A percentile compares a stretch with the other conserved stretches of the same genome.
Evolutionary conservation across 305 asterid genomes (phyloP).

Genomic region (Fraxinus angustifolia): DNA sequence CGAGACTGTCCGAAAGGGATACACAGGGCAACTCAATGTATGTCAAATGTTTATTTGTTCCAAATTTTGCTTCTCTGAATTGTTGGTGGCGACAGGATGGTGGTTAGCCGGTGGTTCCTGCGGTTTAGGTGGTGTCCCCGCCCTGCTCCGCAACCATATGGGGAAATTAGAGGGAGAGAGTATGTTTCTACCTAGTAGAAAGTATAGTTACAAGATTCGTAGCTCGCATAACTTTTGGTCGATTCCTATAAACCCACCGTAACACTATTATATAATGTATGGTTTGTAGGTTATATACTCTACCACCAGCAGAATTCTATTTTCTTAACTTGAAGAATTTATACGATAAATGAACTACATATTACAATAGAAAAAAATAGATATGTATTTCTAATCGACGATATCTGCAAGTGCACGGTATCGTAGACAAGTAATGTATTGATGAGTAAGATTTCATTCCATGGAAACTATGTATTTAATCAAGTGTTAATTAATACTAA

Average conservation of each 20-base stretch:
- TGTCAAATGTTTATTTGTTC: conserved; percentile 5
- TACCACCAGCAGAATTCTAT: neutral
- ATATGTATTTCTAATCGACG: no score
- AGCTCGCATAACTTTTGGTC: neutral
- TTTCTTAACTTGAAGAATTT: neutral
- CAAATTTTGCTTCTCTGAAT: neutral
- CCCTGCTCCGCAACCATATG: neutral
- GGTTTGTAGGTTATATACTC: neutral
- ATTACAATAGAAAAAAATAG: neutral
- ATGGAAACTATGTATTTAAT: neutral
- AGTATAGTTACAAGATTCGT: no score
- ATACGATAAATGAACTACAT: neutral
- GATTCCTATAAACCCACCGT: neutral
- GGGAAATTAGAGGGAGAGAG: neutral
- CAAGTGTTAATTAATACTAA: neutral
- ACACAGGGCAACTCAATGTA: conserved; percentile 67
- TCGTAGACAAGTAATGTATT: neutral
- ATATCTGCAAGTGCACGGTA: neutral
- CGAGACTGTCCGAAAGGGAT: conserved; percentile 73
- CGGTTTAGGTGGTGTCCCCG: neutral
- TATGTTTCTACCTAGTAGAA: neutral
- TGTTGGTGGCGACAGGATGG: neutral
- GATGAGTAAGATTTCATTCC: neutral
- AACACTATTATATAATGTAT: neutral
- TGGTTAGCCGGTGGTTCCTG: neutral